These are phyloP conservation scores for Exutisphaerella laricina DNA, from an alignment of 2,329 filamentous ascomycete genomes.

Conservation along the genomic window DNA sequence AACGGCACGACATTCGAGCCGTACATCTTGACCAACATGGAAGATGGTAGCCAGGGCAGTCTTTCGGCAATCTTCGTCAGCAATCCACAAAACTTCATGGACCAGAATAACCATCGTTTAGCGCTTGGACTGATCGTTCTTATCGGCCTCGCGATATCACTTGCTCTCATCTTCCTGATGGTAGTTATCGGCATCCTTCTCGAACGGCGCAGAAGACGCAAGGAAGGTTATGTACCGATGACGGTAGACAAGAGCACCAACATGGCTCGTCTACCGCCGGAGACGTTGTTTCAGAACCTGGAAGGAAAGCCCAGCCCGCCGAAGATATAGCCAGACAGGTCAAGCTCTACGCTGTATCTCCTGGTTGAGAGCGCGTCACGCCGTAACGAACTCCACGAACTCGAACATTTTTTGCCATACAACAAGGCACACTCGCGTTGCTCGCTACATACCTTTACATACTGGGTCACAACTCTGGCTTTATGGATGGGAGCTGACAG, in stretches of 20 bases:
- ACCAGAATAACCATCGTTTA: slow-evolving; percentile 49
- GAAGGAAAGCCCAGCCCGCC: slow-evolving; percentile 24
- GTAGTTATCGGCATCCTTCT: slow-evolving; percentile 69
- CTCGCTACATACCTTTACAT: neutral
- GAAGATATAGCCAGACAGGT: slow-evolving; percentile 14
- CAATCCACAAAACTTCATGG: slow-evolving; percentile 66
- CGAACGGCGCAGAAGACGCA: slow-evolving; percentile 69
- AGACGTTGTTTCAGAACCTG: slow-evolving; percentile 28
- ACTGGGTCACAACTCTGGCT: neutral
- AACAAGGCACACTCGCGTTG: neutral
- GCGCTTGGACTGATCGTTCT: slow-evolving; percentile 73
- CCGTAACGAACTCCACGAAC: slow-evolving; percentile 8
- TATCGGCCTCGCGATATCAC: slow-evolving; percentile 71
- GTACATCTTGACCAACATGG: slow-evolving; percentile 69
- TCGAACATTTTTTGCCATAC: slow-evolving; percentile 3
- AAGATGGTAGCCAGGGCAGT: slow-evolving; percentile 60
- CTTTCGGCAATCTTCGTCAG: slow-evolving; percentile 80
- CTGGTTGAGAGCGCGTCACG: slow-evolving; percentile 7
- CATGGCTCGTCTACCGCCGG: slow-evolving; percentile 48
- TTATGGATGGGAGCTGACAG: slow-evolving; percentile 4
- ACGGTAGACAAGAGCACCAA: slow-evolving; percentile 42
- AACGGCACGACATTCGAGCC: slow-evolving; percentile 75
- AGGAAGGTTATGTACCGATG: slow-evolving; percentile 75
- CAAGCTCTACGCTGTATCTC: slow-evolving; percentile 5
- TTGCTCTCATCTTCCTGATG: slow-evolving; percentile 70